Conservation (phyloP, 371 early-diverging fungal species). For the Mortierella sp. region DNA sequence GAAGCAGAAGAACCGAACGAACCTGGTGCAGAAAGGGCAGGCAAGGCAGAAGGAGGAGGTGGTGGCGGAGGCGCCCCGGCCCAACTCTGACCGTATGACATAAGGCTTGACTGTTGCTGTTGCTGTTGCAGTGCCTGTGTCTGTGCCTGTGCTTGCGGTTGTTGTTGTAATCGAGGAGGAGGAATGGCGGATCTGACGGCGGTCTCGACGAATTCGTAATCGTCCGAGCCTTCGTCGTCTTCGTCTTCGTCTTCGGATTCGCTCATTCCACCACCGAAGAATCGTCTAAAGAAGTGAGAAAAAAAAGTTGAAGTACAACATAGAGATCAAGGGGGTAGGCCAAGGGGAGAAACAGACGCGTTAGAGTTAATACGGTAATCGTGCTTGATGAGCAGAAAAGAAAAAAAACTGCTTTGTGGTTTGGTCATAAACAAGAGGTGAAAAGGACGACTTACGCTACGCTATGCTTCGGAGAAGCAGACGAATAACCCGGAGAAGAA, state of each 20-base stretch:
- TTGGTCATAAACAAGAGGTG: background rate
- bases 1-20: background rate
- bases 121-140: too few relatives aligned
- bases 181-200: background rate
- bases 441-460: too few relatives aligned
- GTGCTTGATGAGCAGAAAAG: too few relatives aligned
- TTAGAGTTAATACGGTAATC: too few relatives aligned
- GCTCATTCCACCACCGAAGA: background rate
- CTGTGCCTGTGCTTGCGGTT: too few relatives aligned
- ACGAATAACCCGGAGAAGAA: background rate
- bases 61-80: too few relatives aligned
- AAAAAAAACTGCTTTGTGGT: too few relatives aligned
- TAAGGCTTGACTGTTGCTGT: background rate
- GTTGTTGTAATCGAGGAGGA: too few relatives aligned
- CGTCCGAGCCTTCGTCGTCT: background rate
- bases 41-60: background rate
- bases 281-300: background rate
- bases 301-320: too few relatives aligned
- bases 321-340: too few relatives aligned
- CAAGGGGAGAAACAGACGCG: too few relatives aligned
- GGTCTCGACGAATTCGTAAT: constrained; percentile 7
- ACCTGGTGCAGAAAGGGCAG: background rate
- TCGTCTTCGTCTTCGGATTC: background rate
- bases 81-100: too few relatives aligned
- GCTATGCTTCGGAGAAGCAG: background rate